These are phyloP conservation scores for Truncatella angustata DNA, from an alignment of 2,329 filamentous ascomycete species.

Conservation along the genomic window DNA sequence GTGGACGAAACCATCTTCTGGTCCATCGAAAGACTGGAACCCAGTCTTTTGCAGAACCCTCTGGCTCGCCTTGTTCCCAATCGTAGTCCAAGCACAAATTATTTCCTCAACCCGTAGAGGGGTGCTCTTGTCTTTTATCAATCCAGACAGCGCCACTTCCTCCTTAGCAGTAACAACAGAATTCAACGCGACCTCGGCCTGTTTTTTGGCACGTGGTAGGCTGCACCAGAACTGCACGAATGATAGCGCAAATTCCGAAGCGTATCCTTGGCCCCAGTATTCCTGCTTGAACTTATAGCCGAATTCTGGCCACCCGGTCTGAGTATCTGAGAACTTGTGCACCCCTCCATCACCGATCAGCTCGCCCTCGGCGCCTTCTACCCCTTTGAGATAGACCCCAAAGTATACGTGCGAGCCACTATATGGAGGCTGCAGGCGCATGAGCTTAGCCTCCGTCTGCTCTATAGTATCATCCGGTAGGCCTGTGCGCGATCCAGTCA, in stretches of 20 bases:
- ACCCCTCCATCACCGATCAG: conserved; percentile 40
- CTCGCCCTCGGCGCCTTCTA: conserved; percentile 33
- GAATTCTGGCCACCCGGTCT: conserved; percentile 11
- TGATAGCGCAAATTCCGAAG: conserved; percentile 6
- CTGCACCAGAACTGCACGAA: conserved; percentile 8
- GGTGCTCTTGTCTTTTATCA: too few species aligned
- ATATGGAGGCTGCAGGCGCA: background rate
- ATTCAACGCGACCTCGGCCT: background rate
- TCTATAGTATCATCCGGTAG: background rate
- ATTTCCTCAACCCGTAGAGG: conserved; percentile 6
- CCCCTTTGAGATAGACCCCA: background rate
- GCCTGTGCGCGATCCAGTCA: background rate
- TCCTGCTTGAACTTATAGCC: conserved; percentile 12
- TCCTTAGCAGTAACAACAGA: background rate
- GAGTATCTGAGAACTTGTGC: conserved; percentile 7
- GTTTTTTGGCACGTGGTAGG: background rate
- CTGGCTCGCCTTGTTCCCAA: conserved; percentile 19
- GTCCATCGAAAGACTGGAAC: conserved; percentile 19
- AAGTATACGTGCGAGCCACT: conserved; percentile 2
- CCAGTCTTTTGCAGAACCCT: conserved; percentile 25
- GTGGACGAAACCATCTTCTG: background rate
- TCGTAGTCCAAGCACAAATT: conserved; percentile 19
- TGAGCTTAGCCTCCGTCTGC: conserved; percentile 2
- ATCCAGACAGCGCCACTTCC: background rate
- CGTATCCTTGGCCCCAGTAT: conserved; percentile 10